Evolutionary conservation across 495 filamentous ascomycete species (phyloP).

Genomic region (Trichoderma virens): DNA sequence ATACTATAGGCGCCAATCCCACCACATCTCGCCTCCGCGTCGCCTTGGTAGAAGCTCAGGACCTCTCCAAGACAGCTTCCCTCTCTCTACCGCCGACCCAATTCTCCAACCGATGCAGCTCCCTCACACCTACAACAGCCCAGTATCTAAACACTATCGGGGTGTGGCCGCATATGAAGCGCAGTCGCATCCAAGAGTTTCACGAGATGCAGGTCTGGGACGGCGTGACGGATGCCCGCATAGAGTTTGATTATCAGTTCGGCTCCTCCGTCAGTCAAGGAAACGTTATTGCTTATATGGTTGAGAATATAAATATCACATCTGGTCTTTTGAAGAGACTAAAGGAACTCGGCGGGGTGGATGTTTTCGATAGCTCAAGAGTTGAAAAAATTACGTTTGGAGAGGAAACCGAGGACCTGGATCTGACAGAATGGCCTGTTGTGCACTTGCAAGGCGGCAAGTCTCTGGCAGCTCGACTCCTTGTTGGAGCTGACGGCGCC

Average conservation of each 20-base stretch:
- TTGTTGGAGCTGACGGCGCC: constrained; percentile 89
- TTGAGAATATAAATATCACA: constrained; percentile 84
- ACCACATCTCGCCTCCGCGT: constrained; percentile 70
- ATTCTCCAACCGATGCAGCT: constrained; percentile 92
- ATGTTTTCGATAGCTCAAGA: constrained; percentile 63
- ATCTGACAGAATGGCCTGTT: constrained; percentile 82
- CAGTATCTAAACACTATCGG: constrained; percentile 67
- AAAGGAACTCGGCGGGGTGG: constrained; percentile 56
- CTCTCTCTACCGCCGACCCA: constrained; percentile 57
- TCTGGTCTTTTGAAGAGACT: constrained; percentile 65
- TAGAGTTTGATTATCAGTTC: constrained; percentile 74
- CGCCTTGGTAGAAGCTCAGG: constrained; percentile 85
- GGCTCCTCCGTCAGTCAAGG: constrained; percentile 31
- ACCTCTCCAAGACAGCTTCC: constrained; percentile 55
- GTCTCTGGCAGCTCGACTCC: constrained; percentile 67
- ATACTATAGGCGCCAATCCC: constrained; percentile 50
- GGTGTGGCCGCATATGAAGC: constrained; percentile 72
- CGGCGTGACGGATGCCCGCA: constrained; percentile 74
- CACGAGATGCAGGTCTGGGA: constrained; percentile 97
- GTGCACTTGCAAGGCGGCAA: constrained; percentile 56
- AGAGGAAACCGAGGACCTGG: constrained; percentile 55
- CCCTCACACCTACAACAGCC: constrained; percentile 78
- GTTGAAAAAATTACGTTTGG: constrained; percentile 75
- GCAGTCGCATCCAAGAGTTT: constrained; percentile 71
- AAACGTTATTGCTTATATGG: constrained; percentile 85